Evolutionary conservation across 345 rosid species (phyloP), one percentile per base, ranked within the genome.

Genomic region (Odontarrhena argentea): DNA sequence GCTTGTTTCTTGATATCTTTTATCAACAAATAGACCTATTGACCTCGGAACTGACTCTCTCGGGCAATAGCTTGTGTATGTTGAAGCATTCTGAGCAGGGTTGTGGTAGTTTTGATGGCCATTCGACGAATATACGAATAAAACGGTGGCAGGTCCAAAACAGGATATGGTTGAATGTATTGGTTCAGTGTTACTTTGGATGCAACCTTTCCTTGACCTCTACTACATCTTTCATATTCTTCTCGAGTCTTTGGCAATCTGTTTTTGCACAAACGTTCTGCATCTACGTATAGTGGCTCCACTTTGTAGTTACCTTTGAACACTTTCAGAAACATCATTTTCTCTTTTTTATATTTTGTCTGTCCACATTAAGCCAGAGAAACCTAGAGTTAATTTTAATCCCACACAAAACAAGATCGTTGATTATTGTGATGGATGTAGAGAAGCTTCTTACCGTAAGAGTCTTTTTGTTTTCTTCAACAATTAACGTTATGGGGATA

Each of bases 91-190:
- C 32, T 28, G 32, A 28, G 32, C 32, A 56, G 32, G 12, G 9
- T 38, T 15, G 83, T 85, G 4, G 91, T 80, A 44, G 97, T 85
- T 56, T 56, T 86, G 60, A 79, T 11, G 3, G 92, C 86, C 38
- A 81, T 86, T 68, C 86, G 84, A 60, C 86, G 79, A 3, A 90
- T 80, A 64, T 81, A 81, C 95, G 92, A 90, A 22, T 95, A 90
- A 59, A 86, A 65, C 5, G 90, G 95, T 3, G 97, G 95, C 0
- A 94, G 85, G 2, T 91, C 86, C 41, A 82, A 63, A 28, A 83
- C 37, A 26, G 12, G 0, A 44, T 85, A 73, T 2, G 91, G 95
- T 68, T 90, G 84, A 73, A 86, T 77, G 55, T 80, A 71, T 59
- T 90, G 97, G 37, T 86, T 82, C 83, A 91, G 76, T 71, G 76